Evolutionary conservation across 176 grass and related monocot species (phyloP).

Genomic region (Phragmites australis): DNA sequence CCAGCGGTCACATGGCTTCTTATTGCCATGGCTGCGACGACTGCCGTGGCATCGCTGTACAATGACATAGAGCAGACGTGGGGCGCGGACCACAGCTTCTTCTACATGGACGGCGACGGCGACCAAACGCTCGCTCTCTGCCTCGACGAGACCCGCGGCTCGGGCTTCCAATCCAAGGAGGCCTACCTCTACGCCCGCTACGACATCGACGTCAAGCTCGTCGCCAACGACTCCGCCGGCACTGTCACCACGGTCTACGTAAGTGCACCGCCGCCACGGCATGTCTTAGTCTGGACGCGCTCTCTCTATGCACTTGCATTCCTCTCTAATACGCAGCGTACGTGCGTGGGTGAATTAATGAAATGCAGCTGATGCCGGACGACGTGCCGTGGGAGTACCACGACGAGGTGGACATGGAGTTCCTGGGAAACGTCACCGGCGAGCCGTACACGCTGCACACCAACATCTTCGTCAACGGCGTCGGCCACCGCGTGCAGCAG

Average conservation of each 20-base stretch:
- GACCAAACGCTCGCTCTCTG: slow-evolving; percentile 29
- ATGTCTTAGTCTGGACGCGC: too few species aligned
- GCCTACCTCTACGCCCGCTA: slow-evolving; percentile 59
- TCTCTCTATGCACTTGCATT: background rate
- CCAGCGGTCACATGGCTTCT: background rate
- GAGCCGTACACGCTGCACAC: slow-evolving; percentile 76
- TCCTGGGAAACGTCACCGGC: slow-evolving; percentile 70
- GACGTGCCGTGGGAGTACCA: slow-evolving; percentile 38
- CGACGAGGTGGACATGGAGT: slow-evolving; percentile 83
- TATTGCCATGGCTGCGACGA: background rate
- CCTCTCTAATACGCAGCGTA: too few species aligned
- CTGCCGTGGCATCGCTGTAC: background rate
- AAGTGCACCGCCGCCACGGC: background rate
- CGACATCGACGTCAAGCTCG: slow-evolving; percentile 65
- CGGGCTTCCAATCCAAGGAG: slow-evolving; percentile 59
- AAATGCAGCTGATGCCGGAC: slow-evolving; percentile 45
- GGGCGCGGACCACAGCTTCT: slow-evolving; percentile 47
- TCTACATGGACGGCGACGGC: slow-evolving; percentile 11
- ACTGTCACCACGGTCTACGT: slow-evolving; percentile 81
- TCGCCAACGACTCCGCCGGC: slow-evolving; percentile 69
- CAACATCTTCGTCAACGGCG: slow-evolving; percentile 61
- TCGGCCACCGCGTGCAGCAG: slow-evolving; percentile 56
- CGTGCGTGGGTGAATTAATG: too few species aligned
- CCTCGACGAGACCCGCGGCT: slow-evolving; percentile 47
- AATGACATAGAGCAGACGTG: slow-evolving; percentile 34